Conservation (phyloP, 257 asterid species). For the Rhazya stricta region DNA sequence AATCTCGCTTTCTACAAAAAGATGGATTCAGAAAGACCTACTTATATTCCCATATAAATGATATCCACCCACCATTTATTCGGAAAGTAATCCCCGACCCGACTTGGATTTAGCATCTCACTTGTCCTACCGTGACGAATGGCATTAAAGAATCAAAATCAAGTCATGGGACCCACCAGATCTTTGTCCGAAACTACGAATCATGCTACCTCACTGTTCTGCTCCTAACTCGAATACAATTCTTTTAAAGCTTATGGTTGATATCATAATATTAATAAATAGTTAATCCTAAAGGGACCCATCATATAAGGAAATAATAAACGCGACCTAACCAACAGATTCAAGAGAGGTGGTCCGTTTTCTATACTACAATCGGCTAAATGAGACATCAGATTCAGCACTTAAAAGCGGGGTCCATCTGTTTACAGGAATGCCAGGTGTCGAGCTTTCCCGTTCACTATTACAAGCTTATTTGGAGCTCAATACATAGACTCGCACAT, state of each 20-base stretch:
- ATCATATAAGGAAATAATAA: neutral
- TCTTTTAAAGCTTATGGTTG: no score
- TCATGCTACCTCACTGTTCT: no score
- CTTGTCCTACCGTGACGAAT: neutral
- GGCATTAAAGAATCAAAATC: neutral
- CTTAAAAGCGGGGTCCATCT: neutral
- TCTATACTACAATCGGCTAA: neutral
- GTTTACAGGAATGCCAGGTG: neutral
- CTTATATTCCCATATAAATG: neutral
- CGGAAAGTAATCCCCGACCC: neutral
- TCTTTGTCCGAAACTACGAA: constrained; percentile 26
- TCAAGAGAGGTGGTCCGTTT: constrained; percentile 22
- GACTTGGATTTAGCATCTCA: no score
- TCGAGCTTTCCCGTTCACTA: neutral
- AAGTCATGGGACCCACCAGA: constrained; percentile 1
- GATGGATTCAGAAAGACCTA: neutral
- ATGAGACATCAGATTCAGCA: neutral
- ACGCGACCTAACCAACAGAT: constrained; percentile 32
- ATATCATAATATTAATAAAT: no score
- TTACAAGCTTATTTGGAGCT: no score
- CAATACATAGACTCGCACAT: no score
- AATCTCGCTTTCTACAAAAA: constrained; percentile 27
- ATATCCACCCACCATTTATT: neutral
- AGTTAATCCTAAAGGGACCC: constrained; percentile 13
- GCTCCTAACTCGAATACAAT: no score